Evolutionary conservation across 257 asterid species (phyloP).

Genomic region (Gentiana macrophylla): DNA sequence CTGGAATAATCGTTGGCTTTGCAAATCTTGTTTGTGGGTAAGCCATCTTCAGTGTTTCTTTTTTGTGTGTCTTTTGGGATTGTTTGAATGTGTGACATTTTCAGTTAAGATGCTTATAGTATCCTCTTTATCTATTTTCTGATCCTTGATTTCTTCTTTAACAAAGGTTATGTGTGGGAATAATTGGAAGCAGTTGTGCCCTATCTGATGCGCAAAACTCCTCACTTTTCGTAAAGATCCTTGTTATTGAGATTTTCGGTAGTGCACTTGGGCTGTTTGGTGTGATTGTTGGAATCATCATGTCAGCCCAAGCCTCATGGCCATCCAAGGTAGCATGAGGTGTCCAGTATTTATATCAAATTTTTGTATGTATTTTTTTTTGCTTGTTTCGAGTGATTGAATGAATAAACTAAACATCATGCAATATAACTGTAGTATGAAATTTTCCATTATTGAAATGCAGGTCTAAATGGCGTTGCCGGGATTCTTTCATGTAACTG

Average conservation of each 20-base stretch:
- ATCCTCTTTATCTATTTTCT: slow-evolving; percentile 1
- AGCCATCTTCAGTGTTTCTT: slow-evolving; percentile 36
- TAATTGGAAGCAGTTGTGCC: slow-evolving; percentile 99
- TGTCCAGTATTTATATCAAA: slow-evolving; percentile 3
- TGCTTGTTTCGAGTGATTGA: background rate
- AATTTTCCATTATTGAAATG: no score
- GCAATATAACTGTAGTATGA: background rate
- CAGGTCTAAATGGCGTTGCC: no score
- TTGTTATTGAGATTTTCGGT: slow-evolving; percentile 95
- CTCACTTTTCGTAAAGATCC: slow-evolving; percentile 91
- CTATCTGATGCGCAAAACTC: slow-evolving; percentile 97
- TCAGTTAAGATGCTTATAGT: slow-evolving; percentile 2
- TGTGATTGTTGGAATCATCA: slow-evolving; percentile 93
- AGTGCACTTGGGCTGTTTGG: slow-evolving; percentile 97
- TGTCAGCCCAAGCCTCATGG: slow-evolving; percentile 99
- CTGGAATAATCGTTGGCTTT: slow-evolving; percentile 95
- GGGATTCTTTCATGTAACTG: no score
- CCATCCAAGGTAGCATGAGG: slow-evolving; percentile 46
- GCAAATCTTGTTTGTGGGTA: slow-evolving; percentile 99
- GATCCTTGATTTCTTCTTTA: slow-evolving; percentile 9
- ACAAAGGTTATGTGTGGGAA: slow-evolving; percentile 84
- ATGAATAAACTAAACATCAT: background rate
- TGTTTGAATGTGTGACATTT: background rate
- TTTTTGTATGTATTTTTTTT: slow-evolving; percentile 12
- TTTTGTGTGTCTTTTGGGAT: background rate